phyloP scores from a whole-genome alignment of 768 basidiomycete species.

The Tylopilus intermedius region DNA sequence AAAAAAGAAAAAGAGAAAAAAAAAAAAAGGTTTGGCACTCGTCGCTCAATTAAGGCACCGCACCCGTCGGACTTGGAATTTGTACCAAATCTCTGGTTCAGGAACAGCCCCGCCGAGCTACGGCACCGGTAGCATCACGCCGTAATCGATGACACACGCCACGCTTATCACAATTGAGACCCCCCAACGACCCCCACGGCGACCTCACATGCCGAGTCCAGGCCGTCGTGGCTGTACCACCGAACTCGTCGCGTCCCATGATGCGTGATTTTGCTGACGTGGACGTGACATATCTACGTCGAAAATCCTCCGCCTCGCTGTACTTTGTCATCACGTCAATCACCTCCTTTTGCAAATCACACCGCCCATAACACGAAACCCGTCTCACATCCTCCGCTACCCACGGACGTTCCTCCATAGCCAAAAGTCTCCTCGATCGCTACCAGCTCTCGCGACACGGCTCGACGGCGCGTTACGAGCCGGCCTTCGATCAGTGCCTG shows the following conservation, averaged over 20 bases:
- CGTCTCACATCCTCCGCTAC: not conserved
- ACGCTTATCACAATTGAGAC: conserved; percentile 15
- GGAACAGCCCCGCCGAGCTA: conserved; percentile 33
- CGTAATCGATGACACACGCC: conserved; percentile 10
- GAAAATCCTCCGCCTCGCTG: too few relatives aligned
- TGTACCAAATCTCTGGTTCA: conserved; percentile 23
- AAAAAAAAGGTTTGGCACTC: conserved; percentile 15
- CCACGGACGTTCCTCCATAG: not conserved
- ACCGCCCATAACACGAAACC: not conserved
- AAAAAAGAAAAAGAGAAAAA: not conserved
- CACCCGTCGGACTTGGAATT: conserved; percentile 30
- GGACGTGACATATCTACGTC: too few relatives aligned
- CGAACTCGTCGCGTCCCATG: conserved; percentile 8
- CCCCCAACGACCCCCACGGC: conserved; percentile 22
- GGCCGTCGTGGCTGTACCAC: not conserved
- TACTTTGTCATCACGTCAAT: not conserved
- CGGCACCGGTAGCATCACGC: conserved; percentile 31
- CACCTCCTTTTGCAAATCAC: not conserved
- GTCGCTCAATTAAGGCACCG: conserved; percentile 34
- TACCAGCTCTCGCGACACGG: too few relatives aligned
- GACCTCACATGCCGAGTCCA: conserved; percentile 5
- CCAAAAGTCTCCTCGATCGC: not conserved
- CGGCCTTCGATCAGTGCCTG: too few relatives aligned
- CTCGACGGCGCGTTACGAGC: too few relatives aligned
- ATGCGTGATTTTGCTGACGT: not conserved